phyloP scores from a whole-genome alignment of 306 rosid genomes.

The Malus domestica region ASM211411v1 NC_041801.1:18151001-18151500 shows the following conservation, averaged over 20 bases:
- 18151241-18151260: constrained; percentile 5
- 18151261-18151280: constrained; percentile 13
- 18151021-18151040: constrained; percentile 18
- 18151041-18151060: constrained; percentile 13
- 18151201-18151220: constrained; percentile 15
- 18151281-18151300: constrained; percentile 28
- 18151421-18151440: constrained; percentile 5
- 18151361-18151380: constrained; percentile 16
- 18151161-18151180: constrained; percentile 4
- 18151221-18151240: constrained; percentile 21
- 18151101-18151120: constrained; percentile 12
- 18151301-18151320: constrained; percentile 23
- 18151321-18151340: constrained; percentile 11
- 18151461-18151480: constrained; percentile 12
- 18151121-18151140: neutral
- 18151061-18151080: constrained; percentile 3
- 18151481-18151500: constrained; percentile 2
- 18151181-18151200: constrained; percentile 16
- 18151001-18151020: constrained; percentile 19
- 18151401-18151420: constrained; percentile 14
- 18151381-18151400: constrained; percentile 12
- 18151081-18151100: constrained; percentile 13
- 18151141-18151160: constrained; percentile 2
- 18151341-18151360: constrained; percentile 26
- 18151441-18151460: constrained; percentile 11